A percentile compares a stretch with the other conserved stretches of the same genome.
These are phyloP conservation scores for Geotrichum citri-aurantii DNA, from an alignment of 1,139 yeast species.

Conservation along the genomic window DNA sequence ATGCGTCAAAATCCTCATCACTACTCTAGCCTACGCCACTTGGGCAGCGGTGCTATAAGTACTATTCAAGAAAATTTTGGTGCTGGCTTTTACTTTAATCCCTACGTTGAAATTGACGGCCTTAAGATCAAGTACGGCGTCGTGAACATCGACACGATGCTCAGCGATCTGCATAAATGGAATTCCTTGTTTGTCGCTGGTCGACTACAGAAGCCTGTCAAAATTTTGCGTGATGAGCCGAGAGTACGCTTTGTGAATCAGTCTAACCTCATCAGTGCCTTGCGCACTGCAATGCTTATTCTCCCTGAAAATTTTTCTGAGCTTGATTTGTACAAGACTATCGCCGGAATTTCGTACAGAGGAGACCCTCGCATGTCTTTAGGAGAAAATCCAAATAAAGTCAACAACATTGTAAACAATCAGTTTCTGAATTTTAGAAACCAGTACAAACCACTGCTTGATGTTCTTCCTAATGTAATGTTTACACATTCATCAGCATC, in stretches of 20 bases:
- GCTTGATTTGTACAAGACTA: conserved; percentile 61
- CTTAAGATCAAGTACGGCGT: conserved; percentile 81
- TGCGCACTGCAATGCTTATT: conserved; percentile 63
- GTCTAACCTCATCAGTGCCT: conserved; percentile 70
- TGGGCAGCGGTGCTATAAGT: conserved; percentile 58
- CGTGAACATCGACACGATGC: conserved; percentile 54
- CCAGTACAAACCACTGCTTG: conserved; percentile 68
- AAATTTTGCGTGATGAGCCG: conserved; percentile 59
- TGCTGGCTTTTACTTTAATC: conserved; percentile 91
- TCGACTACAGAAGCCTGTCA: conserved; percentile 89
- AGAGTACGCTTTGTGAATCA: conserved; percentile 62
- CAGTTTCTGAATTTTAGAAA: conserved; percentile 64
- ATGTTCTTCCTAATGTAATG: conserved; percentile 39
- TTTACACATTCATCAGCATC: conserved; percentile 23
- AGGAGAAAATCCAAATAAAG: conserved; percentile 89
- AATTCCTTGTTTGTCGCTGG: conserved; percentile 84
- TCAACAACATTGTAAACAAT: conserved; percentile 73
- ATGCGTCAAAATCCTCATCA: conserved; percentile 61
- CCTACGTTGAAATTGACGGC: conserved; percentile 65
- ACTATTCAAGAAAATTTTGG: conserved; percentile 60
- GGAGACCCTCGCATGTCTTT: conserved; percentile 87
- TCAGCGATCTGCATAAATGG: conserved; percentile 77
- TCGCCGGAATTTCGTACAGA: conserved; percentile 74
- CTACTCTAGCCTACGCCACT: conserved; percentile 59
- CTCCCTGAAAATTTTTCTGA: conserved; percentile 54